Evolutionary conservation across 139 green algal species (phyloP).

Genomic region (Chlorella sorokiniana): DNA sequence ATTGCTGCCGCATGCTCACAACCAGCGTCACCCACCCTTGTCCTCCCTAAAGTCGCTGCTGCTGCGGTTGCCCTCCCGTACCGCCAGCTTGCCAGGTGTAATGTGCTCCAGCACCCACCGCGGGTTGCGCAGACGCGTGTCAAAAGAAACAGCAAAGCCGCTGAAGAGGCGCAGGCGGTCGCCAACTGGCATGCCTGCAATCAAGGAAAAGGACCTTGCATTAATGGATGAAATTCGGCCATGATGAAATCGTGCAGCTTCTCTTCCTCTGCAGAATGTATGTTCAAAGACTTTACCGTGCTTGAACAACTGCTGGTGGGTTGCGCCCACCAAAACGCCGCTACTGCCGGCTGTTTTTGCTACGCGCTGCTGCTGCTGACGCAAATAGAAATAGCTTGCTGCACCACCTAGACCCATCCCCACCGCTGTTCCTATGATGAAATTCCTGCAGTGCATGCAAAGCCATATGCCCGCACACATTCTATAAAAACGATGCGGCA

Average conservation of each 20-base stretch:
- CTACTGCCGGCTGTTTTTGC: neutral
- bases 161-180: conserved; percentile 32
- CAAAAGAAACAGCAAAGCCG: conserved; percentile 66
- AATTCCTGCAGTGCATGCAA: conserved; percentile 1
- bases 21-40: neutral
- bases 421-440: conserved; percentile 8
- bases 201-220: neutral
- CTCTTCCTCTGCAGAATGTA: too few species aligned
- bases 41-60: conserved; percentile 25
- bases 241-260: neutral
- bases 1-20: too few species aligned
- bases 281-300: too few species aligned
- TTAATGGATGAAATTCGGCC: neutral
- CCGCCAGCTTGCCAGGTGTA: neutral
- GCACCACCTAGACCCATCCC: conserved; percentile 27
- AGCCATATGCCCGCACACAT: too few species aligned
- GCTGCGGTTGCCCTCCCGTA: conserved; percentile 42
- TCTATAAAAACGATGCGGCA: too few species aligned
- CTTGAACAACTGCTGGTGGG: conserved; percentile 30
- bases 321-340: neutral
- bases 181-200: conserved; percentile 28
- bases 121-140: conserved; percentile 76
- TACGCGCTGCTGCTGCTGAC: neutral
- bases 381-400: conserved; percentile 15
- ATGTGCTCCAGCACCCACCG: conserved; percentile 80